Evolutionary conservation across 208 protist species (phyloP), one percentile per base, ranked within the genome.

Genomic region (Wallacemonas sp.): DNA sequence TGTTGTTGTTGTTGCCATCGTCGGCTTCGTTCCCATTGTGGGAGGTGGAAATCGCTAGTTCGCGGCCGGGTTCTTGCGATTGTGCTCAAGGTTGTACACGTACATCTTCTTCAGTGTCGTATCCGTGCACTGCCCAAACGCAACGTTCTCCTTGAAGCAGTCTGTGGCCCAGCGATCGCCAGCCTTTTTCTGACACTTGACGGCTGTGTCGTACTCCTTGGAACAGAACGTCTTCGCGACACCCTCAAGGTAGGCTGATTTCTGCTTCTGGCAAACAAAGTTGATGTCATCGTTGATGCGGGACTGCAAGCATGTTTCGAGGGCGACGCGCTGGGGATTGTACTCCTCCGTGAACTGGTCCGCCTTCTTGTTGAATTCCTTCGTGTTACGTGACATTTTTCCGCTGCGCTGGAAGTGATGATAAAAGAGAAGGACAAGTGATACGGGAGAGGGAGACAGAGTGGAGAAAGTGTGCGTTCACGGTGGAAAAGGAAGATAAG

Each of bases 201-300:
- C 88, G 1, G 75, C 83, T 0, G 70, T 60, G 36, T 90, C 76
- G 66, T 94, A 94, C 64, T 94, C 83, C 41, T 78, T 77, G 47
- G 77, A 73, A 72, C 88, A 94, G 56, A 94, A 94, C 19, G 83
- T 55, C 36, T 81, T 58, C 0, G 88, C 85, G 29, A 94, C 81
- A 19, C 85, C 88, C 39, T 88, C 72, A 19, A 94, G 70, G 64
- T 94, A 94, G 4, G 70, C 81, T 1, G 77, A 80, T 62, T 90
- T 92, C 55, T 92, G 83, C 33, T 70, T 68, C 68, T 94, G 83
- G 24, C 88, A 94, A 19, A 91, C 85, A 76, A 90, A 92, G 65
- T 94, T 94, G 61, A 94, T 90, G 52, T 94, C 88, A 46, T 90
- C 83, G 67, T 94, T 94, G 48, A 94, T 80, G 55, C 82, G 80